Evolutionary conservation across 2,329 filamentous ascomycete species (phyloP).

Genomic region (Dryadomyces quercus-mongolicae): DNA sequence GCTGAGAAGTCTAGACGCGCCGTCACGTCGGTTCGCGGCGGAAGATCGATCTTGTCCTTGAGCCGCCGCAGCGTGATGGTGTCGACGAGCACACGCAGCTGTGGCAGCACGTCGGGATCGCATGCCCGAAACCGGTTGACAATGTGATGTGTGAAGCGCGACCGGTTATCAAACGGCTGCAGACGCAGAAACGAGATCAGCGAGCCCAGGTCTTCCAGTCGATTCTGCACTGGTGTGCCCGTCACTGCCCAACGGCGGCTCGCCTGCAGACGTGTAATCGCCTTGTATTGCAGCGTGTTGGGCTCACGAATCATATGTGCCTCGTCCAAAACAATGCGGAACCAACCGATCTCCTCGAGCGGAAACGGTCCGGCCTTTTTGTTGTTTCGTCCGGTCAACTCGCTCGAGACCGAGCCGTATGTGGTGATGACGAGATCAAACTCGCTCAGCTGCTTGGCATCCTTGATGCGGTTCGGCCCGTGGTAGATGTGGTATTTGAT

Average conservation of each 20-base stretch:
- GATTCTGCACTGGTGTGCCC: conserved; percentile 90
- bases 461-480: conserved; percentile 61
- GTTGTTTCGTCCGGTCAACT: conserved; percentile 54
- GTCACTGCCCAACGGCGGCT: conserved; percentile 93
- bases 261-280: conserved; percentile 67
- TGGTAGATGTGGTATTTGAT: conserved; percentile 78
- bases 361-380: conserved; percentile 49
- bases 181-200: conserved; percentile 77
- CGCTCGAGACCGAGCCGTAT: conserved; percentile 76
- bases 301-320: conserved; percentile 90
- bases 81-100: conserved; percentile 79
- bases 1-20: conserved; percentile 63
- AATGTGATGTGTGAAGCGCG: conserved; percentile 68
- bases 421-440: conserved; percentile 87
- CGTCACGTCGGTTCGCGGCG: conserved; percentile 59
- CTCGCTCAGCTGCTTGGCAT: conserved; percentile 52
- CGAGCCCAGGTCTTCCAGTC: conserved; percentile 78
- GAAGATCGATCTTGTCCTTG: conserved; percentile 83
- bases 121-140: conserved; percentile 77
- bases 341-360: conserved; percentile 74
- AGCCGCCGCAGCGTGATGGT: conserved; percentile 86
- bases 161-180: conserved; percentile 69
- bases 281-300: conserved; percentile 69
- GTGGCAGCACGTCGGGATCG: conserved; percentile 71
- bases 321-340: conserved; percentile 87